Percentiles rank a stretch among this genome's conserved stretches.
Conservation (phyloP, 2,329 filamentous ascomycete species). For the Penicillium corylophilum region DNA sequence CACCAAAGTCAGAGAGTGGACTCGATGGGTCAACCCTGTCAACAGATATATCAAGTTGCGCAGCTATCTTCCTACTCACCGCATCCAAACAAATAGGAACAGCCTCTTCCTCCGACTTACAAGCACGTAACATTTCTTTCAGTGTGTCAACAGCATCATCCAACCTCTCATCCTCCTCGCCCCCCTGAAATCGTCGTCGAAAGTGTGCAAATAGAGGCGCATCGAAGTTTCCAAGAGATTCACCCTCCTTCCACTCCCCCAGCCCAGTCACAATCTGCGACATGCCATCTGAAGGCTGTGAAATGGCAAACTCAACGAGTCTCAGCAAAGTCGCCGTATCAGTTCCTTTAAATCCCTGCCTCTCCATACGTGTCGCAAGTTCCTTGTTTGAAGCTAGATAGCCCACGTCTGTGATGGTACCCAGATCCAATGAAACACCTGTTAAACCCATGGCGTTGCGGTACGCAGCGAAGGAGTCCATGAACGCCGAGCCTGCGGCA, state of each 20-base stretch:
- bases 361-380: slow-evolving; percentile 19
- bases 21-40: slow-evolving; percentile 22
- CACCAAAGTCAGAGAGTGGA: slow-evolving; percentile 37
- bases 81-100: slow-evolving; percentile 12
- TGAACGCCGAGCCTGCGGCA: slow-evolving; percentile 37
- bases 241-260: slow-evolving; percentile 20
- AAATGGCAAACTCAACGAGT: slow-evolving; percentile 21
- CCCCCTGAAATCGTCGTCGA: slow-evolving; percentile 7
- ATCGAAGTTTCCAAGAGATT: slow-evolving; percentile 25
- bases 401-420: slow-evolving; percentile 29
- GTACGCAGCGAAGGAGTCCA: slow-evolving; percentile 34
- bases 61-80: slow-evolving; percentile 19
- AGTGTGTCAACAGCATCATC: slow-evolving; percentile 5
- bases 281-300: background rate
- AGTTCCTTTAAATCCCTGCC: slow-evolving; percentile 25
- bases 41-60: slow-evolving; percentile 17
- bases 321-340: slow-evolving; percentile 17
- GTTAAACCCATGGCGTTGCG: slow-evolving; percentile 25
- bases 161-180: background rate
- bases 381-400: slow-evolving; percentile 22
- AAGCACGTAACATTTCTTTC: slow-evolving; percentile 7
- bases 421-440: slow-evolving; percentile 31
- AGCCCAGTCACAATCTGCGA: slow-evolving; percentile 27
- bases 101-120: slow-evolving; percentile 20
- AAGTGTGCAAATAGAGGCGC: slow-evolving; percentile 26